A percentile compares a stretch with the other conserved stretches of the same genome.
phyloP scores from a whole-genome alignment of 2,329 filamentous ascomycete species.

The Nemania sp. region DNA sequence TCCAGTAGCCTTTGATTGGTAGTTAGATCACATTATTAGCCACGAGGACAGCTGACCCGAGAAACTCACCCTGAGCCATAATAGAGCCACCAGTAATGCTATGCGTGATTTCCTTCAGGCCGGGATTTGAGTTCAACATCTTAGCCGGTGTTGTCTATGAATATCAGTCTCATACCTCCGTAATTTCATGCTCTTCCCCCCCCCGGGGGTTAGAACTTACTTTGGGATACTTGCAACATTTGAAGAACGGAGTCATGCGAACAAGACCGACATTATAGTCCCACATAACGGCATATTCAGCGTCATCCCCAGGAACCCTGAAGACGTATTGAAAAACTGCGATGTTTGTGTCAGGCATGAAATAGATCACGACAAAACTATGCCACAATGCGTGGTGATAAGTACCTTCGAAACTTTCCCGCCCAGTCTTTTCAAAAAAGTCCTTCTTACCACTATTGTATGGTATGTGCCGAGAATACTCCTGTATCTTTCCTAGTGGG shows the following conservation, averaged over 20 bases:
- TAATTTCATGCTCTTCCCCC: not conserved
- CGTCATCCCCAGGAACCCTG: slow-evolving; percentile 66
- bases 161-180: slow-evolving; percentile 1
- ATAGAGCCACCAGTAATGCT: slow-evolving; percentile 94
- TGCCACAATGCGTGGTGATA: slow-evolving; percentile 13
- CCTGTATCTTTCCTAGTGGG: slow-evolving; percentile 64
- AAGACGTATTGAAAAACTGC: slow-evolving; percentile 86
- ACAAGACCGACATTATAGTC: slow-evolving; percentile 95
- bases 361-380: too few relatives aligned
- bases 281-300: slow-evolving; percentile 83
- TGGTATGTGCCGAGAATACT: slow-evolving; percentile 76
- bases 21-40: slow-evolving; percentile 1
- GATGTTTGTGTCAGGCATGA: too few relatives aligned
- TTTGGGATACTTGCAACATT: slow-evolving; percentile 85
- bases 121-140: slow-evolving; percentile 75
- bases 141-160: slow-evolving; percentile 82
- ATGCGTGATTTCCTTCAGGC: slow-evolving; percentile 85
- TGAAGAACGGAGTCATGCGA: slow-evolving; percentile 93
- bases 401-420: slow-evolving; percentile 86
- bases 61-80: slow-evolving; percentile 75
- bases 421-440: slow-evolving; percentile 82
- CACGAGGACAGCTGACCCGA: not conserved
- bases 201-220: slow-evolving; percentile 49
- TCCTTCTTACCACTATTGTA: slow-evolving; percentile 95
- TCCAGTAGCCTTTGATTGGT: slow-evolving; percentile 80